Base-by-base conservation (phyloP, 768 basidiomycete genomes). In the Pisolithus tinctorius region DNA sequence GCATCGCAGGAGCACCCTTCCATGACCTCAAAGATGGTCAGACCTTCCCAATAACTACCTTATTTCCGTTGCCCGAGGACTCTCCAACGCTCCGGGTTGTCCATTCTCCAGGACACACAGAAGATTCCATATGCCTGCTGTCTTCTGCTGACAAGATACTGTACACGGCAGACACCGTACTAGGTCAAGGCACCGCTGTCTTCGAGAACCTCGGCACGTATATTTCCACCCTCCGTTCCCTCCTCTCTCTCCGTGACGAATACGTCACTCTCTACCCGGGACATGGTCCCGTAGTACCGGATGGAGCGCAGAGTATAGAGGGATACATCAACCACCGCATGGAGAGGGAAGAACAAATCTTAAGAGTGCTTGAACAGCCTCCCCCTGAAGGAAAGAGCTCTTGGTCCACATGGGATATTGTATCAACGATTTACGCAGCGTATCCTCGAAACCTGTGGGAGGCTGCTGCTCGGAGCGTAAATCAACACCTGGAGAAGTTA, bases 61-160 rank as follows among this genome's bases (percentile, higher is more conserved):
- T 42, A 0, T 45, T 44, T 38, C 1, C 50, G 4, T 27, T 47
- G 49, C 8, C 55, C 50, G n/a, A 48, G 31, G 5, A 54, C 9
- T 46, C 51, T 2, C 43, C 45, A 30, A 43, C 41, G 7, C 74
- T 96, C 9, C 75, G 75, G 25, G 80, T 96, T 23, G 60, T 97
- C 0, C 84, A 91, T 63, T 84, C 90, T 0, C 95, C 95, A 0
- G 95, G 95, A 0, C 95, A 97, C 58, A 97, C 95, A 0, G 59
- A 71, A 43, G 95, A 98, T 65, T 93, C 90, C 3, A 78, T 96
- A 61, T 83, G 77, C 45, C 71, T 97, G 37, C 71, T 83, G 50
- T 71, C 93, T 47, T 73, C 79, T 0, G 76, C 78, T 42, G 90
- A 94, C 59, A 70, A 72, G 25, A 84, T 82, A 0, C 75, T 97